phyloP scores from a whole-genome alignment of 805 yeast species.

The Nakazawaea sp. region DNA sequence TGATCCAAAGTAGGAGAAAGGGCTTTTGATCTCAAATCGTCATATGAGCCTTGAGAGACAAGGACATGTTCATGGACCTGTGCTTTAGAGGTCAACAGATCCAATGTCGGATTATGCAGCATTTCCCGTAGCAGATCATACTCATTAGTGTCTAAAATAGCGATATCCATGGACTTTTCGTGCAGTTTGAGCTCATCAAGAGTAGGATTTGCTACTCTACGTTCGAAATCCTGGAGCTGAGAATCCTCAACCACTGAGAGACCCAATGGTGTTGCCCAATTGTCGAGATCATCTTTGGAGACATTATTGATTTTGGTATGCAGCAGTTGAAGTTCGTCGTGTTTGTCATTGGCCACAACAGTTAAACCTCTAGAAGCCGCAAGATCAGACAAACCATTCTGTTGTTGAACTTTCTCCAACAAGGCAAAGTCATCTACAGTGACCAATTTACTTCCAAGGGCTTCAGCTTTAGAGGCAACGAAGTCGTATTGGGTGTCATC shows the following conservation, averaged over 20 bases:
- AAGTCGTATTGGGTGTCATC: background rate
- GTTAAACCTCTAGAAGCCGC: background rate
- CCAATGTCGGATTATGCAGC: background rate
- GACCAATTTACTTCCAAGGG: background rate
- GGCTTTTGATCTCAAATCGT: background rate
- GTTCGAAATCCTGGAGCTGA: background rate
- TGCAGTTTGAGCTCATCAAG: constrained; percentile 1
- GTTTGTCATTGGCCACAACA: background rate
- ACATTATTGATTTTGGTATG: background rate
- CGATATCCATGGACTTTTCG: constrained; percentile 8
- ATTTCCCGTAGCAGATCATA: background rate
- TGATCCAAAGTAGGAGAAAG: constrained; percentile 9
- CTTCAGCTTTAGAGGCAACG: background rate
- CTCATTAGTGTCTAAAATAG: background rate
- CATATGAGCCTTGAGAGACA: background rate
- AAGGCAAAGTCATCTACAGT: background rate
- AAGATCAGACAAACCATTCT: background rate
- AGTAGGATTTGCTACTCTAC: background rate
- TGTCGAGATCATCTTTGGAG: background rate
- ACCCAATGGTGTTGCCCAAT: background rate
- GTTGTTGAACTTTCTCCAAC: background rate
- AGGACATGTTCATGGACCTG: background rate
- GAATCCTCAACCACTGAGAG: constrained; percentile 1
- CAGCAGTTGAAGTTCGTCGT: background rate
- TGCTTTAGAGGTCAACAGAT: background rate